Evolutionary conservation across 495 filamentous ascomycete genomes (phyloP).

Genomic region (Jackrogersella multiformis): DNA sequence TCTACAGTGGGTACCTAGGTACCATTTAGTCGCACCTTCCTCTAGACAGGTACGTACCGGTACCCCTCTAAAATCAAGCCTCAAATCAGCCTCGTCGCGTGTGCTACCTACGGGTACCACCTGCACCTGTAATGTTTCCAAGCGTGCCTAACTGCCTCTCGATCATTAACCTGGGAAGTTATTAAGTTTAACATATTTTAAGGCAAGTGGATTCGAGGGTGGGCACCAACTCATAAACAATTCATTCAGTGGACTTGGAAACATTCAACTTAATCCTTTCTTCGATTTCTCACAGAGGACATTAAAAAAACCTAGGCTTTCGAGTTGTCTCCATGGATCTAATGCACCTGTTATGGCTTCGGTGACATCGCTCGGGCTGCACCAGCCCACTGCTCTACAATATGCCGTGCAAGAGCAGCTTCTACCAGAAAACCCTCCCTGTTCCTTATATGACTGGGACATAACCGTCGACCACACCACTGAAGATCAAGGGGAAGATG

Average conservation of each 20-base stretch:
- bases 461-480: constrained; percentile 56
- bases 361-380: constrained; percentile 85
- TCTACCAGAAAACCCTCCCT: constrained; percentile 72
- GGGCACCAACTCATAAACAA: not conserved
- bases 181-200: no score
- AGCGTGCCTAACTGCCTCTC: no score
- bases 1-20: no score
- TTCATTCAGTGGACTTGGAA: not conserved
- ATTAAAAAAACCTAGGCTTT: not conserved
- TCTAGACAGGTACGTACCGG: not conserved
- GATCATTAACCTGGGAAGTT: no score
- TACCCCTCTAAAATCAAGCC: not conserved
- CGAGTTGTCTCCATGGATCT: constrained; percentile 34
- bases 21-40: not conserved
- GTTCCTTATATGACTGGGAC: constrained; percentile 78
- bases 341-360: constrained; percentile 72
- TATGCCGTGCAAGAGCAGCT: constrained; percentile 86
- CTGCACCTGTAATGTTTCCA: no score
- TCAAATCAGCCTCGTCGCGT: constrained; percentile 26
- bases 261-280: not conserved
- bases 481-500: constrained; percentile 70
- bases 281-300: not conserved
- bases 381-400: constrained; percentile 81
- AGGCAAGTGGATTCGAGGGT: constrained; percentile 4
- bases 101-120: no score